Percentiles rank a stretch among this genome's conserved stretches.
phyloP scores from a whole-genome alignment of 169 alveolate genomes.

The Pseudocohnilembus persalinus region DNA sequence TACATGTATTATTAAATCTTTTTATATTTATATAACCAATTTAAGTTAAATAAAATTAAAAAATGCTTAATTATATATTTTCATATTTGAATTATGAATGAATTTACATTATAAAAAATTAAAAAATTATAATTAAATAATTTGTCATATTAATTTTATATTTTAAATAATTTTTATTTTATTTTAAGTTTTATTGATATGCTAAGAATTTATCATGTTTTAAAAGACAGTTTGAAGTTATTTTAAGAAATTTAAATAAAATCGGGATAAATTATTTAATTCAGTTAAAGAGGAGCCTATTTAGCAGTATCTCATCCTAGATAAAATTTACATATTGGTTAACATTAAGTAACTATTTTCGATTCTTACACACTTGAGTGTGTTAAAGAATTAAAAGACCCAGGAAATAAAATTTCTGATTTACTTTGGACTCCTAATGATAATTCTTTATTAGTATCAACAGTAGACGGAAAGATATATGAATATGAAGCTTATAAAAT shows the following conservation, averaged over 20 bases:
- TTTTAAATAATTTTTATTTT: too few species aligned
- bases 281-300: constrained; percentile 78
- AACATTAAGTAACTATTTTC: constrained; percentile 49
- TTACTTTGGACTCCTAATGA: constrained; percentile 57
- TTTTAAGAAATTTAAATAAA: constrained; percentile 66
- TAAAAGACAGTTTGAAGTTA: constrained; percentile 66
- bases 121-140: too few species aligned
- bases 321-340: constrained; percentile 36
- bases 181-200: constrained; percentile 61
- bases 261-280: constrained; percentile 63
- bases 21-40: too few species aligned
- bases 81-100: too few species aligned
- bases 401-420: constrained; percentile 45
- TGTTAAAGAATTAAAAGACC: constrained; percentile 47
- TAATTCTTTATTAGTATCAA: constrained; percentile 38
- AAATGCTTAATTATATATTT: too few species aligned
- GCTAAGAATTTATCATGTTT: constrained; percentile 73
- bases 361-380: constrained; percentile 62
- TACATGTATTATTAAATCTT: too few species aligned
- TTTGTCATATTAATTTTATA: background rate
- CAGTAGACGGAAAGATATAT: constrained; percentile 54
- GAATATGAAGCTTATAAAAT: constrained; percentile 7
- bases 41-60: too few species aligned
- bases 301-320: constrained; percentile 71
- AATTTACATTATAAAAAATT: too few species aligned